A percentile compares a stretch with the other conserved stretches of the same genome.
These are phyloP conservation scores for Tolypocladium nubicola DNA, from an alignment of 2,329 filamentous ascomycete species.

Conservation along the genomic window DNA sequence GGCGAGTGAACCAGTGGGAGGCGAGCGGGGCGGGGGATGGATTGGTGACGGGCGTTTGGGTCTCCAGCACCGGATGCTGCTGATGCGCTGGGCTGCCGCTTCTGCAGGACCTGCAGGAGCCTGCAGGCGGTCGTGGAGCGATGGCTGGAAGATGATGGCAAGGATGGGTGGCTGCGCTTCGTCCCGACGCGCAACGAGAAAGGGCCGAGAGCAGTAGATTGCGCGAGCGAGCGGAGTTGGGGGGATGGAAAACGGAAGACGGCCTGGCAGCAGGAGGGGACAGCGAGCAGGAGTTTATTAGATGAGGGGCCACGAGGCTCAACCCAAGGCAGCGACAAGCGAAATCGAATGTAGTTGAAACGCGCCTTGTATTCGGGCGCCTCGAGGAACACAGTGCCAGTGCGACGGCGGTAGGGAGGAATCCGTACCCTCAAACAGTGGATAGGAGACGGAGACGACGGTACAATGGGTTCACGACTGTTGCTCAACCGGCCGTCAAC, in stretches of 20 bases:
- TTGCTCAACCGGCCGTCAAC: neutral
- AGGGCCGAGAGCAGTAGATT: neutral
- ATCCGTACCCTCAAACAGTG: too few species aligned
- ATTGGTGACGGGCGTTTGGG: neutral
- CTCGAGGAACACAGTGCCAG: neutral
- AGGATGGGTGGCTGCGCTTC: too few species aligned
- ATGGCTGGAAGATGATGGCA: neutral
- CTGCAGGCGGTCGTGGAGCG: neutral
- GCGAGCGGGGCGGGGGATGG: neutral
- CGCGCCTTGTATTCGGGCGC: neutral
- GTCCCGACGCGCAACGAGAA: neutral
- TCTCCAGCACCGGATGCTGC: too few species aligned
- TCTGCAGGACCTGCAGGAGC: too few species aligned
- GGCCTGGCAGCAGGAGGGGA: neutral
- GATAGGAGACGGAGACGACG: too few species aligned
- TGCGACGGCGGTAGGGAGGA: too few species aligned
- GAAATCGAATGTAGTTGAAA: neutral
- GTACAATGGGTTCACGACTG: too few species aligned
- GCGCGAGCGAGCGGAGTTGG: neutral
- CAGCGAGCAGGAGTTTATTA: neutral
- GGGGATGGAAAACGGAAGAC: neutral
- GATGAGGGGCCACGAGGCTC: neutral
- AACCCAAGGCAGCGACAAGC: neutral
- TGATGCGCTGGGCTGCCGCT: too few species aligned
- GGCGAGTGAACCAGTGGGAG: neutral